phyloP scores from a whole-genome alignment of 495 filamentous ascomycete genomes.

The Xylaria sp. region DNA sequence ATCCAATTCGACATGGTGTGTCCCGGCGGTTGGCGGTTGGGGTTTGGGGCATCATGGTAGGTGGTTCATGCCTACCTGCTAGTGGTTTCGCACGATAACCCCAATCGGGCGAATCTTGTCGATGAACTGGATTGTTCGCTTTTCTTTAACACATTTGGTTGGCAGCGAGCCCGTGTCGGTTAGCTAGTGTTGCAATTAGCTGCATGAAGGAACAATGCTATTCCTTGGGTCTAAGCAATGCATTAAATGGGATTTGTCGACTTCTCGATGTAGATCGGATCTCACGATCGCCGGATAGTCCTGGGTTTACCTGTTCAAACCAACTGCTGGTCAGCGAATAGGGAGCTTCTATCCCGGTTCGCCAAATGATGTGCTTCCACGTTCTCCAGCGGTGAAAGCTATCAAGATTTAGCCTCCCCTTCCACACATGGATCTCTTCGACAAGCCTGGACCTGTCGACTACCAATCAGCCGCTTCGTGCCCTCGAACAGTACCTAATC shows the following conservation, averaged over 20 bases:
- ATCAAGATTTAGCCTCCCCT: not conserved
- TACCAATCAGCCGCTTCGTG: constrained; percentile 4
- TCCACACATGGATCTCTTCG: not conserved
- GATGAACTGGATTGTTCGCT: constrained; percentile 8
- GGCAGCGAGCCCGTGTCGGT: not conserved
- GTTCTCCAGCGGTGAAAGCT: constrained; percentile 35
- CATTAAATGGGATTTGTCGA: constrained; percentile 24
- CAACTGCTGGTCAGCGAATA: constrained; percentile 14
- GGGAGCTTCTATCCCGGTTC: not conserved
- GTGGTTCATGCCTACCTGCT: constrained; percentile 8
- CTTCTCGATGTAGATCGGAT: constrained; percentile 30
- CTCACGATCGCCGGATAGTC: constrained; percentile 14
- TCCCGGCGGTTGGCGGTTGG: constrained; percentile 12
- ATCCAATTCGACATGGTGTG: constrained; percentile 6
- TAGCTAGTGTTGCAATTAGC: constrained; percentile 17
- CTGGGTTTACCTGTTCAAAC: constrained; percentile 6
- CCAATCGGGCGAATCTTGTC: constrained; percentile 7
- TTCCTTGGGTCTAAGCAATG: constrained; percentile 7
- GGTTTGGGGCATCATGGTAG: not conserved
- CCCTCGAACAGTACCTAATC: not conserved
- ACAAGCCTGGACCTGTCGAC: not conserved
- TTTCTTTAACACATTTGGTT: constrained; percentile 10
- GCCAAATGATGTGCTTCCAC: constrained; percentile 36
- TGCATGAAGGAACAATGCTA: constrained; percentile 17
- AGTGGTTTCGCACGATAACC: constrained; percentile 11